A percentile compares a stretch with the other conserved stretches of the same genome.
Conservation (phyloP, 2,329 filamentous ascomycete genomes). For the Lecanicillium sp. region DNA sequence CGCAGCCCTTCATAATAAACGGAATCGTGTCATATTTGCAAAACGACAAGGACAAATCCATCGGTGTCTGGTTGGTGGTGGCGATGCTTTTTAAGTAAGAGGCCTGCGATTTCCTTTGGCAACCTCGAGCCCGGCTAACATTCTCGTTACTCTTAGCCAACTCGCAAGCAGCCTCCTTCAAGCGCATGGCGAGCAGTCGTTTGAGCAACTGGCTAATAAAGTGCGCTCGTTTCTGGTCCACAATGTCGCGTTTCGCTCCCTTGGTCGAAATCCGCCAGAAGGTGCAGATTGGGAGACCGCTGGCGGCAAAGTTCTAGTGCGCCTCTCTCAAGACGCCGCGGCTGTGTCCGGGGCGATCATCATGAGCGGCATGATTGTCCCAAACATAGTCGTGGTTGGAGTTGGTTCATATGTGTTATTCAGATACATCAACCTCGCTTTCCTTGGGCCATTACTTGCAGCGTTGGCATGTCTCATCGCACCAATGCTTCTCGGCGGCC, state of each 20-base stretch:
- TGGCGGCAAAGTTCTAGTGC: slow-evolving; percentile 1
- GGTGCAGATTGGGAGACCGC: background rate
- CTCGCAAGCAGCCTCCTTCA: background rate
- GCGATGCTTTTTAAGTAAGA: slow-evolving; percentile 4
- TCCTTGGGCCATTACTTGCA: background rate
- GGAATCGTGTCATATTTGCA: slow-evolving; percentile 1
- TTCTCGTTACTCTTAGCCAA: too few relatives aligned
- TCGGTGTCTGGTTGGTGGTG: background rate
- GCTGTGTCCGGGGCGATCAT: background rate
- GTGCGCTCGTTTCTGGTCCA: background rate
- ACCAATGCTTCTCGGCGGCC: background rate
- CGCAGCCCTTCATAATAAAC: slow-evolving; percentile 2
- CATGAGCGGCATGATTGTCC: slow-evolving; percentile 1
- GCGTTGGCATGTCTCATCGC: background rate
- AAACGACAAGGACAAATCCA: background rate
- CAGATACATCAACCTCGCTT: slow-evolving; percentile 1
- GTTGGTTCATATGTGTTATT: background rate
- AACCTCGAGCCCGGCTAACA: background rate
- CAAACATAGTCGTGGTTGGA: background rate
- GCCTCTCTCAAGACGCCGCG: background rate
- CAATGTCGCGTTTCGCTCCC: background rate
- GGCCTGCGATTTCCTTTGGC: background rate
- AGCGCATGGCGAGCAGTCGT: background rate
- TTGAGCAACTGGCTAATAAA: background rate
- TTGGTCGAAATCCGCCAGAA: background rate